Evolutionary conservation across 768 basidiomycete species (phyloP).

Genomic region (Pleurotus citrinopileatus): DNA sequence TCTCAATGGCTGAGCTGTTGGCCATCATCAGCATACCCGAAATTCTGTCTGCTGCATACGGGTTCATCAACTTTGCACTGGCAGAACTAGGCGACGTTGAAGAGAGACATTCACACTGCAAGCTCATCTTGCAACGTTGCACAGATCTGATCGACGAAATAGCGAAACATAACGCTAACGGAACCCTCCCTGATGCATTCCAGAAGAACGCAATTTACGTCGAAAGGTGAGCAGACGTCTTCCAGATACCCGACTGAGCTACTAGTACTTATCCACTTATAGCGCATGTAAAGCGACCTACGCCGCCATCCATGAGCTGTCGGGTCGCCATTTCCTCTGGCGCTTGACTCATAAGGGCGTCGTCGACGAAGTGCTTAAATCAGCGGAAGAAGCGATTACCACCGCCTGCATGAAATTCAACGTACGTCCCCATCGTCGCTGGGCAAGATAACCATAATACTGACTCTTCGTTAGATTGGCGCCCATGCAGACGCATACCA

Average conservation of each 20-base stretch:
- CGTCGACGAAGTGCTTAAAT: neutral
- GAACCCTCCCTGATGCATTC: neutral
- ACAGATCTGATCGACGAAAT: neutral
- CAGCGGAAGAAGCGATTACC: neutral
- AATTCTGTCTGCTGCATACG: neutral
- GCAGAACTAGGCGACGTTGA: neutral
- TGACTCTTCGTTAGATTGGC: neutral
- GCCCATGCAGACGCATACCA: neutral
- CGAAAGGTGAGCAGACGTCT: neutral
- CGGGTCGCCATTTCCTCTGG: neutral
- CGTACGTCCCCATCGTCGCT: neutral
- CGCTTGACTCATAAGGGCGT: neutral
- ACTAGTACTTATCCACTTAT: neutral
- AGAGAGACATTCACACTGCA: neutral
- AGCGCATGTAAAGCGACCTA: neutral
- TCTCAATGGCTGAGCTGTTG: neutral
- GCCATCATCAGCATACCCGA: neutral
- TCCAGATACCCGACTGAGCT: too few species aligned
- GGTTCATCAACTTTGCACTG: neutral
- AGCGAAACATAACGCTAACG: neutral
- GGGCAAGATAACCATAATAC: neutral
- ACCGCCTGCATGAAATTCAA: neutral
- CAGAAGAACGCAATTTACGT: neutral
- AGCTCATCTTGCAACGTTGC: neutral
- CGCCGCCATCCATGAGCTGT: conserved; percentile 1